Base-by-base conservation (phyloP, 139 green algal species). In the Desmodesmus armatus region DNA sequence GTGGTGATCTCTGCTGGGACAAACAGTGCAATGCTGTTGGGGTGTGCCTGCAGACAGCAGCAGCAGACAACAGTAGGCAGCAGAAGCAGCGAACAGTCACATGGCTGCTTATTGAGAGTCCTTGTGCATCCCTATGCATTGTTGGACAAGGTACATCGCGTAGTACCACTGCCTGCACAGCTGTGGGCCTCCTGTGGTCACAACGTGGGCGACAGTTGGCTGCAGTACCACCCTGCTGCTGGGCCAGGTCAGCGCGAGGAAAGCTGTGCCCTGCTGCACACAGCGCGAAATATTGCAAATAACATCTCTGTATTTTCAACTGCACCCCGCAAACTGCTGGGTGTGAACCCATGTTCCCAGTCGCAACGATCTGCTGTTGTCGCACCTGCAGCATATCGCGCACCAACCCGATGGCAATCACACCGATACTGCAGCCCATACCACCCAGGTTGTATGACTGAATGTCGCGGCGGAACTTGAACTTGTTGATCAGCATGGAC, bases 401-500 rank as follows among this genome's bases (percentile, higher is more conserved):
- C 21, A 92, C 85, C 17, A 96, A 87, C 49, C 90, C 88, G 67
- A 96, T 79, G 29, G 80, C 89, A 33, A 96, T 89, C 47, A 95
- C 92, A 9, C 92, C 92, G 39, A 90, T 91, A 72, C 82, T 87
- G 86, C 93, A 96, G 51, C 93, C 93, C 93, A 96, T 96, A 55
- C 93, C 93, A 41, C 85, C 90, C 58, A 96, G 91, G 72, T 92
- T 90, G 88, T 95, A 96, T 33, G 81, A 82, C 75, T 91, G 87
- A 19, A 92, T 73, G 73, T 93, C 93, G 58, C 53, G 73, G 1
- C 92, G 84, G 90, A 97, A 90, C 77, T 93, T 93, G 89, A 93
- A 97, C 51, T 93, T 85, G 92, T 97, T 97, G 35, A 97, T 89
- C 3, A 97, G 82, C 94, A 97, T 94, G 55, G 92, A 91, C 5